Percentiles rank a stretch among this genome's conserved stretches.
Conservation (phyloP, 2,329 filamentous ascomycete genomes). For the Pseudocercospora cruenta region DNA sequence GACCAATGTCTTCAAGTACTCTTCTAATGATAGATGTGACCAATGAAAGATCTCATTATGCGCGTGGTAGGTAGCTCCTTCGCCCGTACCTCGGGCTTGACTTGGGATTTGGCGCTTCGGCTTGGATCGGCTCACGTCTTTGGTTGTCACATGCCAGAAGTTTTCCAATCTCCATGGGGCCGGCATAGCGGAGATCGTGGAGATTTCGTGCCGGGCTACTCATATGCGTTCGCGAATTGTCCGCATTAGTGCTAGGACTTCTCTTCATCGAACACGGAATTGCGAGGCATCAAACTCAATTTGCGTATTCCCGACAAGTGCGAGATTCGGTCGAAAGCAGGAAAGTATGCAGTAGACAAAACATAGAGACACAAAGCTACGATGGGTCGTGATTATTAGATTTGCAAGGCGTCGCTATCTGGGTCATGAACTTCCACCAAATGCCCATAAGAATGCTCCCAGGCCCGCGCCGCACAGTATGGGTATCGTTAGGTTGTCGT, state of each 20-base stretch:
- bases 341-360: too few species aligned
- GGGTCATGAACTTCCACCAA: constrained; percentile 50
- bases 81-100: background rate
- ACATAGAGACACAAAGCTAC: background rate
- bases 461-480: constrained; percentile 85
- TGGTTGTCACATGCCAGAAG: background rate
- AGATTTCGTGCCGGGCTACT: background rate
- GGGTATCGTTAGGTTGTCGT: constrained; percentile 97
- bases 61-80: background rate
- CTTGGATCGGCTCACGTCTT: background rate
- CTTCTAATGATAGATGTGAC: background rate
- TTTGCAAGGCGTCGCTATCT: constrained; percentile 5
- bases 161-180: background rate
- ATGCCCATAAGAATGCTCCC: constrained; percentile 87
- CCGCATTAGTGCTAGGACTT: background rate
- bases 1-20: background rate
- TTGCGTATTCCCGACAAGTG: too few species aligned
- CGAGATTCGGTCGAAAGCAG: too few species aligned
- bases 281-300: background rate
- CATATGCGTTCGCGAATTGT: background rate
- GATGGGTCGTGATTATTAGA: constrained; percentile 3
- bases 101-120: background rate
- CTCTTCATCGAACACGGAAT: background rate
- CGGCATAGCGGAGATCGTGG: background rate
- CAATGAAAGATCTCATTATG: background rate